phyloP scores from a whole-genome alignment of 2,329 filamentous ascomycete species.

The Calonectria pseudoreteaudii region DNA sequence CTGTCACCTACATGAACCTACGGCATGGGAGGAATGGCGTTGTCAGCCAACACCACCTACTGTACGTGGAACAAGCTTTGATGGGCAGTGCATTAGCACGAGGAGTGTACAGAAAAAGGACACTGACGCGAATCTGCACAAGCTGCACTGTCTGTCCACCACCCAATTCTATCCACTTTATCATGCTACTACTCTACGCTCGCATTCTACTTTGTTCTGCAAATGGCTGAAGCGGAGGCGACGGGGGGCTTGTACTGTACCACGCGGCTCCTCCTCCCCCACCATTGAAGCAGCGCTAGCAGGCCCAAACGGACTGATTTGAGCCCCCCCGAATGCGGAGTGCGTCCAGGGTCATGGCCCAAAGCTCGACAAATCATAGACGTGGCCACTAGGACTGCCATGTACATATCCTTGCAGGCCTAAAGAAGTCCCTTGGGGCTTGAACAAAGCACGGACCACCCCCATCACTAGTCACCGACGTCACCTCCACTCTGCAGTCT shows the following conservation, averaged over 20 bases:
- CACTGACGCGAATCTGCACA: not conserved
- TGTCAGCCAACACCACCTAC: not conserved
- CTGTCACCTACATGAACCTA: not conserved
- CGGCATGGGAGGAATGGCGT: not conserved
- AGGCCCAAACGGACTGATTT: not conserved
- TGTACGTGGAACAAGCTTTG: not conserved
- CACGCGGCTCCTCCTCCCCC: conserved; percentile 2
- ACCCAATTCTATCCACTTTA: not conserved
- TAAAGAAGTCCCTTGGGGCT: not conserved
- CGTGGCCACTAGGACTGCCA: conserved; percentile 3
- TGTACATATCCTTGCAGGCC: not conserved
- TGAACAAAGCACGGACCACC: conserved; percentile 10
- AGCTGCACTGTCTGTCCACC: not conserved
- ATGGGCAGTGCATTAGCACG: not conserved
- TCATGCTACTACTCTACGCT: not conserved
- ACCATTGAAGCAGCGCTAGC: conserved; percentile 7
- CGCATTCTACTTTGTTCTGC: not conserved
- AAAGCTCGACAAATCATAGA: conserved; percentile 3
- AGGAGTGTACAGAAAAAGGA: not conserved
- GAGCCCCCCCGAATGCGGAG: conserved; percentile 19
- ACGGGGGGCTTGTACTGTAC: conserved; percentile 10
- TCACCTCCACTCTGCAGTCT: conserved; percentile 29
- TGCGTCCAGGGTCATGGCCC: conserved; percentile 2
- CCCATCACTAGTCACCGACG: conserved; percentile 32
- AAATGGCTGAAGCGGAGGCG: conserved; percentile 5